A percentile compares a stretch with the other conserved stretches of the same genome.
These are phyloP conservation scores for Batrachochytrium dendrobatidis DNA, from an alignment of 371 early-diverging fungal species.

Conservation along the genomic window DNA sequence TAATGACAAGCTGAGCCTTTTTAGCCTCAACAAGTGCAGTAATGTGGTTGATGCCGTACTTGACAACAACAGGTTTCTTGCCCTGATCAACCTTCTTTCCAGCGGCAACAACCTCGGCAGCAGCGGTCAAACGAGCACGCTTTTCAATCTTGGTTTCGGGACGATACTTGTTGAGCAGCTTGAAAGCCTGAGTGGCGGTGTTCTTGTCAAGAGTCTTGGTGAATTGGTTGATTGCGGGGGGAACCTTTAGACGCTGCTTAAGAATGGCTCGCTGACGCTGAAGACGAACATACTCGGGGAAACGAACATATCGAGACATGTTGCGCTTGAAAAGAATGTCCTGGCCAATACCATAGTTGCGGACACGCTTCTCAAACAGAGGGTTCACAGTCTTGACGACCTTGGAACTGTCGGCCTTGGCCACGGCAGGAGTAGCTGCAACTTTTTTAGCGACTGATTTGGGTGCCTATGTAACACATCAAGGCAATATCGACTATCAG, in stretches of 20 bases:
- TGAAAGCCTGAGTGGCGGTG: slow-evolving; percentile 95
- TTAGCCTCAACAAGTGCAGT: slow-evolving; percentile 95
- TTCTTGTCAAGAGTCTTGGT: slow-evolving; percentile 93
- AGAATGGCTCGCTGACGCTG: slow-evolving; percentile 97
- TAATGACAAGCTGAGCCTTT: slow-evolving; percentile 98
- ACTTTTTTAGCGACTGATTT: slow-evolving; percentile 75
- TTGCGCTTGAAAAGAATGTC: slow-evolving; percentile 93
- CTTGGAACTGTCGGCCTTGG: slow-evolving; percentile 44
- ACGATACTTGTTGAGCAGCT: slow-evolving; percentile 96
- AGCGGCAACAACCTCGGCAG: slow-evolving; percentile 77
- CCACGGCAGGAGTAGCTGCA: slow-evolving; percentile 82
- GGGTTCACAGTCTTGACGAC: slow-evolving; percentile 76
- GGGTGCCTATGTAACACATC: slow-evolving; percentile 8
- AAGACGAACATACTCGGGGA: slow-evolving; percentile 95
- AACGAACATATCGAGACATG: slow-evolving; percentile 93
- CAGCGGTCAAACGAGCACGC: slow-evolving; percentile 82
- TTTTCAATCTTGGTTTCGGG: slow-evolving; percentile 97
- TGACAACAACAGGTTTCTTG: slow-evolving; percentile 94
- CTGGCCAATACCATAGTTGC: slow-evolving; percentile 90
- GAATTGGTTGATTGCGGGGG: slow-evolving; percentile 99
- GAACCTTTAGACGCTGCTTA: slow-evolving; percentile 97
- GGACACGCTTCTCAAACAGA: slow-evolving; percentile 84
- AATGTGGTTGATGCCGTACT: slow-evolving; percentile 99
- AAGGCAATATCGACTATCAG: too few relatives aligned
- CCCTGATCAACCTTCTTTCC: slow-evolving; percentile 81